Conservation (phyloP, 1,139 yeast genomes). For the Candida sanyaensis region DNA sequence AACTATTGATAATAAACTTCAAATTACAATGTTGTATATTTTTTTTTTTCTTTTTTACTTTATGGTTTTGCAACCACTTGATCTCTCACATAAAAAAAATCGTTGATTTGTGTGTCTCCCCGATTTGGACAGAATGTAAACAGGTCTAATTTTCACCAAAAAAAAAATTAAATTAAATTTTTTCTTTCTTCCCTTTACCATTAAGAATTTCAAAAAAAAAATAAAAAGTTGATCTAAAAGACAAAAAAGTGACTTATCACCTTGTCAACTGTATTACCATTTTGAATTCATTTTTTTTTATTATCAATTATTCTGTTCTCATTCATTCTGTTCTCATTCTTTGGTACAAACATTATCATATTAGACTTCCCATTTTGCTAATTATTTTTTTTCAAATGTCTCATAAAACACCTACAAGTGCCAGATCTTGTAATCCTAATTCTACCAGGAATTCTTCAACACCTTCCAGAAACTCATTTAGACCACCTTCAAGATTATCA, state of each 20-base stretch:
- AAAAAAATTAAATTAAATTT: background rate
- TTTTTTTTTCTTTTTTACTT: too few species aligned
- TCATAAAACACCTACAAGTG: slow-evolving; percentile 24
- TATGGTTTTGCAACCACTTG: too few species aligned
- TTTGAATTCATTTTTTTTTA: too few species aligned
- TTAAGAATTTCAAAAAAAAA: slow-evolving; percentile 12
- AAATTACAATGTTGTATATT: too few species aligned
- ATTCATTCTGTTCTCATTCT: background rate
- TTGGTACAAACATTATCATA: too few species aligned
- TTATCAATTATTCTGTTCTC: too few species aligned
- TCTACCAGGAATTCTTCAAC: slow-evolving; percentile 15
- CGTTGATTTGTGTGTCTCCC: background rate
- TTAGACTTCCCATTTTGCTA: background rate
- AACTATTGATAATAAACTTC: background rate
- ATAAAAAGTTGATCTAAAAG: background rate
- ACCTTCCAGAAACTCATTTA: slow-evolving; percentile 16
- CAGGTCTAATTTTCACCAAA: background rate
- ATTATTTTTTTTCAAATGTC: slow-evolving; percentile 13
- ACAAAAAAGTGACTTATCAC: background rate
- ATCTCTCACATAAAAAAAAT: background rate
- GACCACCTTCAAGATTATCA: slow-evolving; percentile 19
- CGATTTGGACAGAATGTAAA: slow-evolving; percentile 1
- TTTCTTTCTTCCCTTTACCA: slow-evolving; percentile 17
- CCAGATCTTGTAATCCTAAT: slow-evolving; percentile 20
- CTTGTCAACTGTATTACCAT: background rate